Conservation (phyloP, 2,329 filamentous ascomycete genomes). For the Drechslerella coelobrocha region DNA sequence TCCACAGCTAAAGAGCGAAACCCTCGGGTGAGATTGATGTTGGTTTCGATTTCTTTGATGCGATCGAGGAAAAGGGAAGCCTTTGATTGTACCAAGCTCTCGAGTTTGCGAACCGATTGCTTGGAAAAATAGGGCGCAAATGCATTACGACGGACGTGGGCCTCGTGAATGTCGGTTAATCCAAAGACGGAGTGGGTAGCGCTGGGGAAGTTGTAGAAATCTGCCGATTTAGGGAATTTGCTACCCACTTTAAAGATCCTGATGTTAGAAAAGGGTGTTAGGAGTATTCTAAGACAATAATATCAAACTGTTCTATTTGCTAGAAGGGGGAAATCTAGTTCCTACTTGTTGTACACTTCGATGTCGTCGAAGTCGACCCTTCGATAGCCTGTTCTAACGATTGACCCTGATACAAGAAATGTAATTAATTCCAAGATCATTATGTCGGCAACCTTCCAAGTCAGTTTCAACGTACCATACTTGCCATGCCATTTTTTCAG, state of each 20-base stretch:
- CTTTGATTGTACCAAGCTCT: conserved; percentile 19
- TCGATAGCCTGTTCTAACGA: conserved; percentile 59
- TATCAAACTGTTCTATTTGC: not conserved
- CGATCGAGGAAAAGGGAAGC: conserved; percentile 20
- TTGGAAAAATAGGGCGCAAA: conserved; percentile 39
- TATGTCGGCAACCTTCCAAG: too few relatives aligned
- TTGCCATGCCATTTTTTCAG: conserved; percentile 17
- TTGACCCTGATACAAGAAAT: conserved; percentile 53
- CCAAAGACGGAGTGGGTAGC: conserved; percentile 9
- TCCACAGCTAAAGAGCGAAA: conserved; percentile 26
- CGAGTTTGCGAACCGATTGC: conserved; percentile 29
- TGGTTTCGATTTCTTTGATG: conserved; percentile 1
- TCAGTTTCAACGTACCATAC: conserved; percentile 13
- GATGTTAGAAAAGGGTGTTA: too few relatives aligned
- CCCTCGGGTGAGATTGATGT: conserved; percentile 22
- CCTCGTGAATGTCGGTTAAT: conserved; percentile 9
- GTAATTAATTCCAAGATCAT: too few relatives aligned
- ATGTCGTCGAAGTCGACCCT: conserved; percentile 56
- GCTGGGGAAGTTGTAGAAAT: not conserved
- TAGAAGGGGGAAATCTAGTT: not conserved
- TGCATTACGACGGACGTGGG: conserved; percentile 23
- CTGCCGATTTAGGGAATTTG: conserved; percentile 13
- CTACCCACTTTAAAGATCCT: conserved; percentile 28
- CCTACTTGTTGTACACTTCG: conserved; percentile 52
- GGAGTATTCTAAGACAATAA: too few relatives aligned